Evolutionary conservation across 495 filamentous ascomycete species (phyloP).

Genomic region (Penicillium canariense): DNA sequence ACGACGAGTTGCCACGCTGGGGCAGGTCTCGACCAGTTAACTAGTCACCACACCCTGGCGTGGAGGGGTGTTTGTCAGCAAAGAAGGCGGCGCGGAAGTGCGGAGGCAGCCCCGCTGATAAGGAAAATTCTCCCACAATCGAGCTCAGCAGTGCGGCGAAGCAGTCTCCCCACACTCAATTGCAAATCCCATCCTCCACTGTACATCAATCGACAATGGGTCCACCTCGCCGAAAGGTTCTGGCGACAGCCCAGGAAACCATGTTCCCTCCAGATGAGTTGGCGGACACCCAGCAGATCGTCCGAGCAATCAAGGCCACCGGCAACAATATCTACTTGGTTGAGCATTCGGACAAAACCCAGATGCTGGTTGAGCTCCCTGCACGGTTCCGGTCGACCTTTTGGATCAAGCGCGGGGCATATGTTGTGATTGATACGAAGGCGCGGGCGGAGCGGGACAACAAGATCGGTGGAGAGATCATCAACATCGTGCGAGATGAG

Average conservation of each 20-base stretch:
- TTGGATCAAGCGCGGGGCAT: conserved; percentile 85
- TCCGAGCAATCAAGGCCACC: conserved; percentile 72
- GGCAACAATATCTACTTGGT: conserved; percentile 87
- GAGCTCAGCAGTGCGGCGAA: not conserved
- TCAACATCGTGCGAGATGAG: conserved; percentile 90
- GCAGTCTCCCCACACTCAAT: not conserved
- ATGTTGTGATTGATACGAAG: conserved; percentile 75
- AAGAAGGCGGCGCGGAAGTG: too few species aligned
- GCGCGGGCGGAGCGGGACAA: conserved; percentile 66
- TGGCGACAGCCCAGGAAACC: conserved; percentile 72
- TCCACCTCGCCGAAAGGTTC: conserved; percentile 69
- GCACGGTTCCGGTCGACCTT: conserved; percentile 82
- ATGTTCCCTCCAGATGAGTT: conserved; percentile 69
- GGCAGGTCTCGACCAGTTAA: not conserved
- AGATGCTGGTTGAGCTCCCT: conserved; percentile 69
- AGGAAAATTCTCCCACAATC: conserved; percentile 23
- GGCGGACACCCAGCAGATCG: conserved; percentile 62
- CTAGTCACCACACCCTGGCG: too few species aligned
- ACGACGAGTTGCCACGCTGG: conserved; percentile 2
- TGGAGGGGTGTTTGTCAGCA: too few species aligned
- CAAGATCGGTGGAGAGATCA: conserved; percentile 82
- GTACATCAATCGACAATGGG: conserved; percentile 50
- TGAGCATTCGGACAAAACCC: conserved; percentile 55
- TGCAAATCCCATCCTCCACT: not conserved
- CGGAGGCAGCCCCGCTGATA: conserved; percentile 24